A percentile compares a stretch with the other conserved stretches of the same genome.
Conservation (phyloP, 305 asterid genomes). For the Ilex paraguariensis region DNA sequence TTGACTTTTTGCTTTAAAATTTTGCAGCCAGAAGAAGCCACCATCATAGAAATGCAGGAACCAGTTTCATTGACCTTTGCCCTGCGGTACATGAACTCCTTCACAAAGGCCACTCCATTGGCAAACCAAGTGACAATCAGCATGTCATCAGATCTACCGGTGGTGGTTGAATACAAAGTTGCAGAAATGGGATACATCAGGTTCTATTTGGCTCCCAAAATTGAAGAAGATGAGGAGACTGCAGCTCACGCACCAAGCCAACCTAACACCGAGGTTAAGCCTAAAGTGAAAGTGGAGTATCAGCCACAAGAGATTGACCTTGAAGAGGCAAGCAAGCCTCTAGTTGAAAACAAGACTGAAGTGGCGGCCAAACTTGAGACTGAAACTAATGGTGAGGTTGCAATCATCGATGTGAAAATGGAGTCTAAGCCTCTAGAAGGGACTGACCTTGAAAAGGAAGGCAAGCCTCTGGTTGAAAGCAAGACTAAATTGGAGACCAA, state of each 20-base stretch:
- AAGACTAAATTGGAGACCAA: neutral
- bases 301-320: neutral
- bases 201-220: slow-evolving; percentile 10
- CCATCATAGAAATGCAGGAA: slow-evolving; percentile 4
- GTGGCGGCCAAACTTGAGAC: neutral
- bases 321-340: neutral
- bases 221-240: slow-evolving; percentile 1
- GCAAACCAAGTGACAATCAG: slow-evolving; percentile 7
- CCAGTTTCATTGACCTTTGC: slow-evolving; percentile 6
- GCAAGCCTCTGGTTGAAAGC: neutral
- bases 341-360: neutral
- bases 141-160: slow-evolving; percentile 1
- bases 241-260: neutral
- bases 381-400: neutral
- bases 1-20: neutral
- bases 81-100: slow-evolving; percentile 6
- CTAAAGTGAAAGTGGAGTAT: neutral
- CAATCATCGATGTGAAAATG: neutral
- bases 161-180: slow-evolving; percentile 7
- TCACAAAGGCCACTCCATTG: slow-evolving; percentile 7
- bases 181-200: slow-evolving; percentile 9
- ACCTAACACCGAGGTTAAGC: neutral
- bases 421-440: neutral
- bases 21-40: slow-evolving; percentile 5
- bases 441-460: neutral